Evolutionary conservation across 1,284 basidiomycete species (phyloP), one percentile per base, ranked within the genome.

Genomic region (Apiotrichum porosum): DNA sequence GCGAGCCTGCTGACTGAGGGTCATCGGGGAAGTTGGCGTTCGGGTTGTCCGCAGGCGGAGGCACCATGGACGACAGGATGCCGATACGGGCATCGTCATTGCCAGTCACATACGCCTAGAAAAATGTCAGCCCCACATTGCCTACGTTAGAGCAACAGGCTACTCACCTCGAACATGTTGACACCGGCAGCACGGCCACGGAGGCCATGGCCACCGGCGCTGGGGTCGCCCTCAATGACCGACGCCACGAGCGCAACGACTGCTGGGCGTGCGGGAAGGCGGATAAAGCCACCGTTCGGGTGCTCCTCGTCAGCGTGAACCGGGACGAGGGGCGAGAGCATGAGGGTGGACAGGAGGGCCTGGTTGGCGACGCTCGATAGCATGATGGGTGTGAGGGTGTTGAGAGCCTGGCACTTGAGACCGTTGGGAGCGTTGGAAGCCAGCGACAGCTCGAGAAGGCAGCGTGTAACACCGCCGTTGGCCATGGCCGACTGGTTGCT

Each of bases 381-480:
- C 34, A 78, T 61, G 44, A 78, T 74, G 12, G 75, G 83, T 9
- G 88, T 86, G n/a, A 89, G 77, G 1, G 83, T 75, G 69, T 93
- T 91, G 54, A 89, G 81, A 2, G 83, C 82, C 41, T 90, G 87
- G 1, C 84, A 84, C 75, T 98, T 97, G 51, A 98, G 75, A 5
- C 78, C 62, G 13, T 85, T 83, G 0, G 95, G 94, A 0, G 89
- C 88, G 65, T 97, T 95, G 24, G 90, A 94, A 4, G 91, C 86
- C 19, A 98, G 78, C 0, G 85, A 85, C 10, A 95, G 76, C 69
- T 98, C 93, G 19, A 91, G 72, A 17, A 98, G 79, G 69, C 87
- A 88, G 36, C 92, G 82, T 0, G 85, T 84, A 61, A 88, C 85
- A 5, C 85, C 79, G 37, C 79, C 68, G 33, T 71, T 57, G 15